Conservation (phyloP, 345 rosid species). For the Rhodamnia rubescens region DNA sequence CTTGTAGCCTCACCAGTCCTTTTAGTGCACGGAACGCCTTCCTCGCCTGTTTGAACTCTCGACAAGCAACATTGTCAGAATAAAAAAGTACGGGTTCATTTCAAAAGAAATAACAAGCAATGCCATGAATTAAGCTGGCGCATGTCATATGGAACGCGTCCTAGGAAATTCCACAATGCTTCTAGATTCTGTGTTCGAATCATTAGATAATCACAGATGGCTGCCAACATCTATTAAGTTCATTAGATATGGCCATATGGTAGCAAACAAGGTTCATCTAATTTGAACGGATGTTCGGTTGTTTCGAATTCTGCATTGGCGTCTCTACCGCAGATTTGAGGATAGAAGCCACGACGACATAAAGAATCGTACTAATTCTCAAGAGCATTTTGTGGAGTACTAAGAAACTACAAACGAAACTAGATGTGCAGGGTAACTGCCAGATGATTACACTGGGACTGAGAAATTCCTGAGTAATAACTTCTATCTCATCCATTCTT, state of each 20-base stretch:
- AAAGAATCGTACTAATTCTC: neutral
- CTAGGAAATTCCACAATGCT: neutral
- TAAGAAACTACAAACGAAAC: neutral
- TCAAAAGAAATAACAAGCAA: neutral
- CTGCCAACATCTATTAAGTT: neutral
- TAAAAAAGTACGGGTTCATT: neutral
- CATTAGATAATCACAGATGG: neutral
- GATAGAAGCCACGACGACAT: neutral
- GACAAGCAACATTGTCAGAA: neutral
- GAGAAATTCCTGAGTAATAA: neutral
- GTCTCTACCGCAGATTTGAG: neutral
- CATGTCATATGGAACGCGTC: neutral
- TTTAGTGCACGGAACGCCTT: slow-evolving; percentile 80
- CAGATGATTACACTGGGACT: neutral
- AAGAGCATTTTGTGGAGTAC: neutral
- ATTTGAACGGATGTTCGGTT: neutral
- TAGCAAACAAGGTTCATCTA: neutral
- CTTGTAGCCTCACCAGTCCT: slow-evolving; percentile 86
- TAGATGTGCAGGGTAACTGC: neutral
- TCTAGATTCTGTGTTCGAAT: neutral
- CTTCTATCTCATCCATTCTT: neutral
- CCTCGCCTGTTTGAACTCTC: slow-evolving; percentile 49
- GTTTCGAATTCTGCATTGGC: neutral
- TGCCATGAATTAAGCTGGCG: neutral
- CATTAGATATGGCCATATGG: neutral